These are phyloP conservation scores for Cyclotella kingstonii DNA, from an alignment of 108 stramenopile genomes.

Conservation along the genomic window DNA sequence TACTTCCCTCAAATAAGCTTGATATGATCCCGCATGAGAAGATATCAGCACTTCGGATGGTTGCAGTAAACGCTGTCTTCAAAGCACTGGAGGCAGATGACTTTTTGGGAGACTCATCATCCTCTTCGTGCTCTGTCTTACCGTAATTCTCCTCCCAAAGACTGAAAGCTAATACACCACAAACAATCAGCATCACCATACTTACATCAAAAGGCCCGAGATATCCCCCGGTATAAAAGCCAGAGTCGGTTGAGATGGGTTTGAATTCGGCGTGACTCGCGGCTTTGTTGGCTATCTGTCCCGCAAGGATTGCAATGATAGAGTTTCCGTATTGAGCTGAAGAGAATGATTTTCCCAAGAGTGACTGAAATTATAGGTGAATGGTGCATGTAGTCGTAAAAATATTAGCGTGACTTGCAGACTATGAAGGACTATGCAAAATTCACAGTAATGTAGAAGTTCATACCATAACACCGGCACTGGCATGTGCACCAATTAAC, in stretches of 20 bases:
- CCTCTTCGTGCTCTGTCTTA: constrained; percentile 30
- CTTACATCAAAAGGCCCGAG: constrained; percentile 94
- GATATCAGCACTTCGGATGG: constrained; percentile 68
- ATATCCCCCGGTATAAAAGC: constrained; percentile 77
- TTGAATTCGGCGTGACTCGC: constrained; percentile 46
- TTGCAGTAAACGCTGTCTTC: constrained; percentile 53
- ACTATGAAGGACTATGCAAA: too few relatives aligned
- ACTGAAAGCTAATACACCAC: constrained; percentile 61
- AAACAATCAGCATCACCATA: constrained; percentile 67
- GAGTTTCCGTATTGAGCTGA: constrained; percentile 90
- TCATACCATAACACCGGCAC: constrained; percentile 55
- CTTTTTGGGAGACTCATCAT: constrained; percentile 25
- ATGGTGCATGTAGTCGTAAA: background rate
- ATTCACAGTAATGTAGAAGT: too few relatives aligned
- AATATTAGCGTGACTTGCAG: too few relatives aligned
- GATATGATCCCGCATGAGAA: constrained; percentile 83
- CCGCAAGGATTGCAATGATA: constrained; percentile 91
- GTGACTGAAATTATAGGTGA: constrained; percentile 42
- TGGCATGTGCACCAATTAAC: constrained; percentile 85
- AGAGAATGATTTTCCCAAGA: constrained; percentile 81
- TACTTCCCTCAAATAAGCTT: constrained; percentile 90
- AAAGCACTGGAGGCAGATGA: constrained; percentile 35
- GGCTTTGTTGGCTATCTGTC: constrained; percentile 85
- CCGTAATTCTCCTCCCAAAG: constrained; percentile 98
- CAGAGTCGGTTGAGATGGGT: constrained; percentile 29